phyloP scores from a whole-genome alignment of 306 rosid genomes.

The Gastrolobium villosum region DNA sequence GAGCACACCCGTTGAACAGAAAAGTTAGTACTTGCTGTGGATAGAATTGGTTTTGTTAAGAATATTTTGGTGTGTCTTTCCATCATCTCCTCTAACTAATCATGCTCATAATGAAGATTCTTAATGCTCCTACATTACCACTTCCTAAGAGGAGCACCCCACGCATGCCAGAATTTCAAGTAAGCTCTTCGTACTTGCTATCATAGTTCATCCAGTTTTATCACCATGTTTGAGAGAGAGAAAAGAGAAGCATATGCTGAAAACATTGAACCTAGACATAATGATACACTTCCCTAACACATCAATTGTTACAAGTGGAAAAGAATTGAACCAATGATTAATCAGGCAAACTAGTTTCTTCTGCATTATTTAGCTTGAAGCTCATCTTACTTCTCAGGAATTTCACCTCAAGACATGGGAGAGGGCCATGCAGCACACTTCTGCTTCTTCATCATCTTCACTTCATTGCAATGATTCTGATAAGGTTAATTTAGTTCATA shows the following conservation, averaged over 20 bases:
- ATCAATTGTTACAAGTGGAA: not conserved
- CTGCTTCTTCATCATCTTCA: conserved; percentile 67
- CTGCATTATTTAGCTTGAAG: conserved; percentile 4
- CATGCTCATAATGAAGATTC: conserved; percentile 66
- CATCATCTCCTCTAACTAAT: conserved; percentile 41
- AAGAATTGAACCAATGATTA: conserved; percentile 4
- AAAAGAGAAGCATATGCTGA: conserved; percentile 5
- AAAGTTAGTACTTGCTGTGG: conserved; percentile 71
- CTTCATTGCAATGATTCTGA: conserved; percentile 58
- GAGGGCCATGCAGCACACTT: conserved; percentile 85
- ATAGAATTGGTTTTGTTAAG: conserved; percentile 32
- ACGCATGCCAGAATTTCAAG: conserved; percentile 90
- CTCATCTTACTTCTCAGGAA: conserved; percentile 67
- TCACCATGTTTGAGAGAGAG: conserved; percentile 15
- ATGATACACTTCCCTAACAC: not conserved
- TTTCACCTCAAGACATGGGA: conserved; percentile 86
- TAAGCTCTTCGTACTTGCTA: conserved; percentile 56
- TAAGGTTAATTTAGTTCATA: conserved; percentile 54
- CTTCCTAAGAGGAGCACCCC: conserved; percentile 80
- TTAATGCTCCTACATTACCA: conserved; percentile 86
- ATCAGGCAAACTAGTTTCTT: conserved; percentile 38
- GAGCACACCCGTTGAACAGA: conserved; percentile 93
- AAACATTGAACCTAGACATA: not conserved
- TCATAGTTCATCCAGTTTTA: not conserved
- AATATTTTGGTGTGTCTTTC: conserved; percentile 32